Evolutionary conservation across 805 yeast genomes (phyloP), one percentile per base, ranked within the genome.

Genomic region (Debaryomyces maramus): DNA sequence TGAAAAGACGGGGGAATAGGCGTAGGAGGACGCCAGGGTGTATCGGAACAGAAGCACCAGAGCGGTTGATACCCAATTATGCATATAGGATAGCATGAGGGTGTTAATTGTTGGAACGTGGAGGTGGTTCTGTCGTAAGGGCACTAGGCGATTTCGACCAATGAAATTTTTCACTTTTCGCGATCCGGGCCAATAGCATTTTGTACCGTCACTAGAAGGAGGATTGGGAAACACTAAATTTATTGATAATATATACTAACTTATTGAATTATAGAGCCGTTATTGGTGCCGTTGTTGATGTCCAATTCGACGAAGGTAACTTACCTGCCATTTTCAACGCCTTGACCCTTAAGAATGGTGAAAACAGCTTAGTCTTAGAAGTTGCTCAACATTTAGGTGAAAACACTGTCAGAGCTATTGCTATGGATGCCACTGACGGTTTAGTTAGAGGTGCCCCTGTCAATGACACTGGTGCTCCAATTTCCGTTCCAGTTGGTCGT

Each of bases 341-440:
- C 59, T 81, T 93, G 65, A 89, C 87, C 73, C 81, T 93, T 67
- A 81, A 88, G 70, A 80, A 79, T 61, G 80, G 80, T 60, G 80
- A 75, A 56, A 72, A 78, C 55, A 90, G 89, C 61, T 83, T 93
- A 67, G 89, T 93, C 55, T 83, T 93, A 64, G 99, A 93, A 80
- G 99, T 93, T 61, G 93, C 99, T 63, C 99, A 93, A 81, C 99
- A 93, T 77, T 83, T 93, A 74, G 99, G 99, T 82, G 98, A 93
- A 81, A 89, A 89, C 87, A 86, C 98, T 61, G 98, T 93, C 72
- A 91, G 99, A 85, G 85, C 99, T 70, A 93, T 93, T 85, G 98
- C 99, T 69, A 93, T 93, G 99, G 99, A 93, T 75, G 98, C 98
- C 88, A 93, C 99, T 60, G 98, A 91, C 76, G 99, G 99, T 88